phyloP scores from a whole-genome alignment of 2,329 filamentous ascomycete genomes.

The Dactylellina leptospora region DNA sequence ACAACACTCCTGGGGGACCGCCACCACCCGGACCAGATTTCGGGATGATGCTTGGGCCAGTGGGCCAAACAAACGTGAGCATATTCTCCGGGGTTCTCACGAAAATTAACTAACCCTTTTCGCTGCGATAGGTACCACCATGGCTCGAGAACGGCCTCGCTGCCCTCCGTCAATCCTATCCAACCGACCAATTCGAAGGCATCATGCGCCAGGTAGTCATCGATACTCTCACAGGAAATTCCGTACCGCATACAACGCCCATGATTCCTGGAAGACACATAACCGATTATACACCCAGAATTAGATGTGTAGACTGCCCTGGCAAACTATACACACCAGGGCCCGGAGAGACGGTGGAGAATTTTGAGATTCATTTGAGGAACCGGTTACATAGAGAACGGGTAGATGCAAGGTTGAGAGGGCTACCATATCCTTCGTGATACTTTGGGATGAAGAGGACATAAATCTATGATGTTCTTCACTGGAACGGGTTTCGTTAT shows the following conservation, averaged over 20 bases:
- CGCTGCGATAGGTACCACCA: conserved; percentile 71
- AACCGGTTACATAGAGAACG: conserved; percentile 81
- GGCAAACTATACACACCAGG: conserved; percentile 93
- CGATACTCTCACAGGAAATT: conserved; percentile 74
- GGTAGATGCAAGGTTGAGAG: conserved; percentile 64
- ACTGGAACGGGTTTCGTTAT: neutral
- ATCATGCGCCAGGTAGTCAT: conserved; percentile 90
- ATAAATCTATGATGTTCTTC: too few species aligned
- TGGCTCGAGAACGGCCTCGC: conserved; percentile 83
- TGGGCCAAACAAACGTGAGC: conserved; percentile 44
- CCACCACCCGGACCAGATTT: conserved; percentile 38
- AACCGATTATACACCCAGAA: conserved; percentile 84
- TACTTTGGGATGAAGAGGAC: too few species aligned
- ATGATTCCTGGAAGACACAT: conserved; percentile 64
- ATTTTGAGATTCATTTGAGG: conserved; percentile 91
- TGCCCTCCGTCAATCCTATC: conserved; percentile 74
- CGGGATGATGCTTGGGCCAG: conserved; percentile 41
- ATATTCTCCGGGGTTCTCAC: neutral
- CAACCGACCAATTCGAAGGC: conserved; percentile 83
- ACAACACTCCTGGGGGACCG: conserved; percentile 40
- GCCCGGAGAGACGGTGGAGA: conserved; percentile 81
- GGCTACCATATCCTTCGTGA: conserved; percentile 50
- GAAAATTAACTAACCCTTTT: conserved; percentile 25
- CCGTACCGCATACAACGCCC: conserved; percentile 66
- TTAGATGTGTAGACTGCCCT: conserved; percentile 89